A percentile compares a stretch with the other conserved stretches of the same genome.
phyloP scores from a whole-genome alignment of 495 filamentous ascomycete genomes.

The Staphylotrichum tortipilum region DNA sequence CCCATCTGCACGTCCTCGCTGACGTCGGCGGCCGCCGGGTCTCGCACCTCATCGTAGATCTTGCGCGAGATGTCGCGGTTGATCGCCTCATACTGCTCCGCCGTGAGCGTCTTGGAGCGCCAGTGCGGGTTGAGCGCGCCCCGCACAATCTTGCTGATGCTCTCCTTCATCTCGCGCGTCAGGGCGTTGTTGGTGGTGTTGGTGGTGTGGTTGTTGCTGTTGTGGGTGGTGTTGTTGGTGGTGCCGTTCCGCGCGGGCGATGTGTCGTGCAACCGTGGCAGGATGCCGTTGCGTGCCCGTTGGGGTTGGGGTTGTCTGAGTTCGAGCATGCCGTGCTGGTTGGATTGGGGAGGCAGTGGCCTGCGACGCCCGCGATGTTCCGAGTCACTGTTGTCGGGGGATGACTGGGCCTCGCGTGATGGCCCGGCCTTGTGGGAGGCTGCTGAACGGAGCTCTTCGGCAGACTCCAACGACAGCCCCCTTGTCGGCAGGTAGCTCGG shows the following conservation, averaged over 20 bases:
- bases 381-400: constrained; percentile 38
- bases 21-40: constrained; percentile 40
- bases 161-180: constrained; percentile 66
- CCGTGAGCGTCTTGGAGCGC: constrained; percentile 58
- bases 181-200: too few species aligned
- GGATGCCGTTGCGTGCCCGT: constrained; percentile 20
- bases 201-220: too few species aligned
- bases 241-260: constrained; percentile 50
- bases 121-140: constrained; percentile 67
- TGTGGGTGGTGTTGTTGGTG: too few species aligned
- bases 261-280: constrained; percentile 42
- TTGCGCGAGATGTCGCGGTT: constrained; percentile 74
- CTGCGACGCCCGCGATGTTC: constrained; percentile 26
- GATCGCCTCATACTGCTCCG: constrained; percentile 80
- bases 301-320: constrained; percentile 45
- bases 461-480: constrained; percentile 12
- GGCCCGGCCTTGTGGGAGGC: constrained; percentile 8
- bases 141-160: constrained; percentile 73
- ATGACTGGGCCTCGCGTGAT: constrained; percentile 19
- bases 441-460: constrained; percentile 28
- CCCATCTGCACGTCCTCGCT: constrained; percentile 48
- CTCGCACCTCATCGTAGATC: constrained; percentile 73
- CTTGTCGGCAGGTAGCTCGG: constrained; percentile 50
- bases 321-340: constrained; percentile 23
- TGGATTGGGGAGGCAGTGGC: background rate